Base-by-base conservation (phyloP, 805 yeast species). In the Suhomyces kilbournensis region DNA sequence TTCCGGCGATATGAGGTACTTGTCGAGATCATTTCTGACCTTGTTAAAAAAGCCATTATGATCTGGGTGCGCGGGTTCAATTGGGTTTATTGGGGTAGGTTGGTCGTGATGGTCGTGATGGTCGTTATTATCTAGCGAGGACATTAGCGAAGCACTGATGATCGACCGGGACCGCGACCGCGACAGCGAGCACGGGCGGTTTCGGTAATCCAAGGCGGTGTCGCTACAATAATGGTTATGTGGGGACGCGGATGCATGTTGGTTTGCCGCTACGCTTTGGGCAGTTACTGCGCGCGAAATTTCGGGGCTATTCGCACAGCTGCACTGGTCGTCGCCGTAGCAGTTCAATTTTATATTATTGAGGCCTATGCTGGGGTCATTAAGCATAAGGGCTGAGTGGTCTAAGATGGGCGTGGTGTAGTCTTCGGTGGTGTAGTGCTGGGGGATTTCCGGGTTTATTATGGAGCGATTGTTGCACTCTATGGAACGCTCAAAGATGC, bases 351-450 rank as follows among this genome's bases (percentile, higher is more conserved):
- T 59, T 26, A 69, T 69, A 28, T 63, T 57, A 43, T 51, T 52
- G 35, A 60, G 49, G 47, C 63, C 64, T 4, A 66, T 54, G 6
- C 58, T 49, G 10, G 74, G 72, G 48, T 69, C 60, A 43, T 59
- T 55, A 15, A 68, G 50, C 26, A 68, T 62, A 51, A 69, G 72
- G 0, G 72, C 58, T 19, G 73, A 64, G 40, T 64, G 56, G 53
- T 68, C 72, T 44, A 70, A 55, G 9, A 66, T 65, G 7, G 74
- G 74, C 15, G 65, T 64, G 12, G 63, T 59, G 48, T 50, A 69
- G 50, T 70, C 67, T 45, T 69, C 73, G 9, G 60, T 58, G 46
- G 58, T 64, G 54, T 59, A 65, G 49, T 64, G 71, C 7, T 56
- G 46, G 8, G 70, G 69, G 5, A 51, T 56, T 45, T 54, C 57